Evolutionary conservation across 352 stramenopile genomes (phyloP), one percentile per base, ranked within the genome.

Genomic region (Peronospora farinosa): DNA sequence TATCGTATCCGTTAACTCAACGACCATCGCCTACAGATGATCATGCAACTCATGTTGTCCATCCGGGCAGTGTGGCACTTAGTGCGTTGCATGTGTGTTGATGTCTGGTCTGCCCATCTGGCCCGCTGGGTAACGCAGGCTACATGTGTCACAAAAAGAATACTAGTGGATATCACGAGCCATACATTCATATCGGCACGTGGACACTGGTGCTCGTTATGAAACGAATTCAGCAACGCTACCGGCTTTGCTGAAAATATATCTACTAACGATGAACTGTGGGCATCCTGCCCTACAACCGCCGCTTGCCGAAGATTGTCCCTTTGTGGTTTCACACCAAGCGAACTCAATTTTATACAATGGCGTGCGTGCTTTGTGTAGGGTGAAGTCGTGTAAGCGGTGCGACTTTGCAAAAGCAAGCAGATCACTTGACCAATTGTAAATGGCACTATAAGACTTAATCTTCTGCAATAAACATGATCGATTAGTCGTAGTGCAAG

Each of bases 111-210:
- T 17, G 16, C 45, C 55, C 1, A 51, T 65, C 11, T 78, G 54
- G 7, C 65, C n/a, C 67, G 8, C 31, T 74, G 30, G 70, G 68
- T 12, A 78, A 75, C 49, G 45, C 40, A 51, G 23, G 51, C 3
- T 37, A n/a, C 31, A 37, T 15, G 31, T 55, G 38, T 31, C 25
- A 44, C 5, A 40, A 66, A 13, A 31, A 25, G 2, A 27, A 31
- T 17, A 21, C 47, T 15, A 45, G 60, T 4, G 49, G 59, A 2
- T 74, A 72, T 47, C 65, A 82, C 2, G 76, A 90, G 58, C 79
- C 79, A 5, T 85, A 88, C 41, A 78, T 87, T 31, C 76, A 90
- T 43, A 83, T 90, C 16, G 79, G 76, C 12, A 90, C 76, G 9
- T 90, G 76, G 76, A 60, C 84, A n/a, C 72, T 69, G 2, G 57